phyloP scores from a whole-genome alignment of 1,139 yeast species.

The Magnusiomyces ingens region DNA sequence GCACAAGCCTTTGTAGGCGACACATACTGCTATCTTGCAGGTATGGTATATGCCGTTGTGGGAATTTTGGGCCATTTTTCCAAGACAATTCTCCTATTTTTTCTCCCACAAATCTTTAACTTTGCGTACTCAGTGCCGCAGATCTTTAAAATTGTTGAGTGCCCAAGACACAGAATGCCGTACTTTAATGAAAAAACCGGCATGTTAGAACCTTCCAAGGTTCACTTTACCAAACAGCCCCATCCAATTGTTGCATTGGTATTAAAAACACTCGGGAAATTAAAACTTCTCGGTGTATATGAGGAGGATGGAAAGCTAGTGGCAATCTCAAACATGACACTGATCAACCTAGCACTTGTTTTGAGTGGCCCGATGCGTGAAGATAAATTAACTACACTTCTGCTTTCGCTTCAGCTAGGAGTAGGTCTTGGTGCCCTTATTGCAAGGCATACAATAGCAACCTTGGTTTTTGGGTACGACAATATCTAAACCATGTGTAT shows the following conservation, averaged over 20 bases:
- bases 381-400: slow-evolving; percentile 55
- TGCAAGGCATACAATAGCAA: slow-evolving; percentile 79
- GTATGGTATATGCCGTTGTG: slow-evolving; percentile 97
- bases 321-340: slow-evolving; percentile 73
- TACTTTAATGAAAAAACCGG: slow-evolving; percentile 61
- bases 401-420: slow-evolving; percentile 55
- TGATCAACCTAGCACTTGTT: slow-evolving; percentile 74
- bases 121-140: slow-evolving; percentile 89
- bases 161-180: slow-evolving; percentile 95
- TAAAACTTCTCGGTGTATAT: slow-evolving; percentile 49
- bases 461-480: slow-evolving; percentile 83
- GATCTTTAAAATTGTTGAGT: slow-evolving; percentile 73
- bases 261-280: slow-evolving; percentile 35
- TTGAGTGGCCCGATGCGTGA: slow-evolving; percentile 89
- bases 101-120: slow-evolving; percentile 85
- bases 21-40: slow-evolving; percentile 94
- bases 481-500: slow-evolving; percentile 39
- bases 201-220: slow-evolving; percentile 67
- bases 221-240: slow-evolving; percentile 34
- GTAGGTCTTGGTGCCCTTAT: slow-evolving; percentile 62
- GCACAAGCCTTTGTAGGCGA: slow-evolving; percentile 95
- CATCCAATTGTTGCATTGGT: slow-evolving; percentile 30
- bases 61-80: slow-evolving; percentile 96
- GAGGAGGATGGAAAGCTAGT: slow-evolving; percentile 32
- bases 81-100: slow-evolving; percentile 77